Base-by-base conservation (phyloP, 352 stramenopile species). In the Globisporangium echinulatum region DNA sequence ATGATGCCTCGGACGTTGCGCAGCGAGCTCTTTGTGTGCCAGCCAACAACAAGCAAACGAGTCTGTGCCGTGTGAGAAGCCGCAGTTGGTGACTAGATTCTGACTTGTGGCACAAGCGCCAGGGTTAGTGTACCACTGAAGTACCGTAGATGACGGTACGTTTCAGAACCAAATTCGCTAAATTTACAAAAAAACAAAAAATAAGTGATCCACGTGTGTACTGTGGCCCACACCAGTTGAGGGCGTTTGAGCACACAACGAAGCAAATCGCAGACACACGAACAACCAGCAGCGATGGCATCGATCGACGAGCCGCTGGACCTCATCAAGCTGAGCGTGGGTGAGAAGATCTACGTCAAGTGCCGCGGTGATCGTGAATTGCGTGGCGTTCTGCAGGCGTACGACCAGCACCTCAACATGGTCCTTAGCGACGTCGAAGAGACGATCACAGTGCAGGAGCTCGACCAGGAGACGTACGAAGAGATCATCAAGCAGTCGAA, bases 341-440 rank as follows among this genome's bases (percentile, higher is more conserved):
- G 97, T 64, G 97, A 99, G 81, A 91, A 96, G 63, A 97, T 99
- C 61, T 98, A 98, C 71, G 96, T 99, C 63, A 99, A 99, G 82
- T 99, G 96, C 80, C 88, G 96, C 49, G 96, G 96, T 36, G 94
- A 99, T 54, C 79, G 97, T 39, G 97, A 99, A 80, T 84, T 99
- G 40, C 85, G 97, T 48, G 97, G 97, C 39, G 96, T 97, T 73
- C 79, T 99, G 50, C 96, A 98, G 77, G 97, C 96, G 1, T 99
- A 98, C 71, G 97, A 99, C 74, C 95, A 99, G 72, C 97, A 99
- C 75, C 77, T 99, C 40, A 99, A 99, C 76, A 97, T 99, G 88
- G 96, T 99, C 55, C 74, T 99, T 33, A 96, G 95, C 60, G 96
- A 99, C 63, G 97, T 99, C 15, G 97, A 99, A 72, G 97, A 99